A percentile compares a stretch with the other conserved stretches of the same genome.
Conservation (phyloP, 768 basidiomycete species). For the Agaricus sinodeliciosus region DNA sequence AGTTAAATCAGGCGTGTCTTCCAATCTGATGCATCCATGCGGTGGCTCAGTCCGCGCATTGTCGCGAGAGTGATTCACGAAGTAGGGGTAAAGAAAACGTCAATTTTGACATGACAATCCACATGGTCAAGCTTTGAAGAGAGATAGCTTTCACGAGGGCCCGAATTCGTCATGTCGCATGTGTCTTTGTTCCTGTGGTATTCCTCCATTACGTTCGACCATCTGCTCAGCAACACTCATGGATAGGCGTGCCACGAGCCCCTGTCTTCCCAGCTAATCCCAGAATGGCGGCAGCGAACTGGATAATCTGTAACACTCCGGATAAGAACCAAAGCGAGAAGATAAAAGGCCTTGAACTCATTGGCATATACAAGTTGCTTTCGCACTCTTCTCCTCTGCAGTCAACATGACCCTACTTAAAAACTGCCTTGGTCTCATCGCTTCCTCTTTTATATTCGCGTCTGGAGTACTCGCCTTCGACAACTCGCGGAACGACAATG, state of each 20-base stretch:
- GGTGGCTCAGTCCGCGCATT: neutral
- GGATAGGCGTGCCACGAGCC: neutral
- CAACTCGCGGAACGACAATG: constrained; percentile 31
- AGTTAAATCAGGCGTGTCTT: neutral
- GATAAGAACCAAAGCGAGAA: neutral
- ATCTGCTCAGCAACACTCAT: neutral
- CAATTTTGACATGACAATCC: neutral
- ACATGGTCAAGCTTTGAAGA: neutral
- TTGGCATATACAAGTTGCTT: neutral
- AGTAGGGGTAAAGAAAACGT: neutral
- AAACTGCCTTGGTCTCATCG: neutral
- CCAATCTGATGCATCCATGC: neutral
- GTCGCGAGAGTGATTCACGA: neutral
- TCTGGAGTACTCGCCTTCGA: constrained; percentile 21
- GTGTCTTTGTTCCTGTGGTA: neutral
- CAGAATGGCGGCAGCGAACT: neutral
- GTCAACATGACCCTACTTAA: neutral
- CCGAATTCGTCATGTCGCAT: constrained; percentile 1
- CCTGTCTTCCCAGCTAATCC: constrained; percentile 5
- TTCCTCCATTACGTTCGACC: neutral
- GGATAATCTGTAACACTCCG: neutral
- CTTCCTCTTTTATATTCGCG: constrained; percentile 5
- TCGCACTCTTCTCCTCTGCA: neutral
- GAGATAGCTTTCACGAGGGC: neutral
- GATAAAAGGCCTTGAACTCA: neutral